Evolutionary conservation across 495 filamentous ascomycete genomes (phyloP), one percentile per base, ranked within the genome.

Genomic region (Lasiosphaeria ovina): DNA sequence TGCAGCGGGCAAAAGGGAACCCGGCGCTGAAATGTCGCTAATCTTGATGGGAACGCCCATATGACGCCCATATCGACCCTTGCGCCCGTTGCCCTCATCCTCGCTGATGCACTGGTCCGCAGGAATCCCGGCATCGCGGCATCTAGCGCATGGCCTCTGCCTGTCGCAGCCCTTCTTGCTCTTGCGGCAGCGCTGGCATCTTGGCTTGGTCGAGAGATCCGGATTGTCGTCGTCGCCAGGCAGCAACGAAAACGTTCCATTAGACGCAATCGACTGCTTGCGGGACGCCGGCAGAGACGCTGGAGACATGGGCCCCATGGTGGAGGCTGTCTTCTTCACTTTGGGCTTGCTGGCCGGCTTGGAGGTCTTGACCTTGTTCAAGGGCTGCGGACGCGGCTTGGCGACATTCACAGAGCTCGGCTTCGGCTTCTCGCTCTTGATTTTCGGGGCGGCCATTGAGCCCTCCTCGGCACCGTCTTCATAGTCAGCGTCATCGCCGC

Each of bases 101-200:
- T 98, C 94, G 74, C 92, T 96, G 72, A 98, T 83, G 72, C 94
- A 98, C 52, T 90, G 88, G 45, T 98, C 93, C 55, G 91, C 83
- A 52, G 89, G 87, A 66, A 98, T 89, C 12, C 94, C 94, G 33
- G 95, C 94, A 76, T 98, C 94, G 70, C 91, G 90, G 85, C 94
- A 98, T 61, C 94, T 84, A 42, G 90, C 89, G 69, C 94, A 98
- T 10, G 94, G 94, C 45, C 94, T 87, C 69, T 97, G 92, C 56
- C 94, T 87, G 79, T 98, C 95, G 70, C 94, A 98, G 6, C 94
- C 94, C 76, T 98, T 98, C 82, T 98, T 98, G 73, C 93, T 97
- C 84, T 98, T 98, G 62, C 94, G 88, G 79, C 94, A 98, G 50
- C 94, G 90, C 71, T 98, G 94, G 81, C 94, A 98, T 64, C 94